Base-by-base conservation (phyloP, 2,329 filamentous ascomycete genomes). In the Botrytis pseudocinerea region DNA sequence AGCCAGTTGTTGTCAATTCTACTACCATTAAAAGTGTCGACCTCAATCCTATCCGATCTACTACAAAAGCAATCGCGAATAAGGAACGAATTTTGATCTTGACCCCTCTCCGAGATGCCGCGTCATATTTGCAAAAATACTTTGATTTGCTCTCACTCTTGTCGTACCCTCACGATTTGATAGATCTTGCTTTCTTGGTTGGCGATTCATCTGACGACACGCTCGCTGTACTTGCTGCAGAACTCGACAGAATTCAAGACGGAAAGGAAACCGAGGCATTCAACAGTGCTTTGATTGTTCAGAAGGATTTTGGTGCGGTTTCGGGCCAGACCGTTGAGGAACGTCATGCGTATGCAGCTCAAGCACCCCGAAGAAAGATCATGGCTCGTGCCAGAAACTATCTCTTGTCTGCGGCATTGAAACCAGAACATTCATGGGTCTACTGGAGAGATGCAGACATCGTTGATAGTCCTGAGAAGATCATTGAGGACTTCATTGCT, bases 381-480 rank as follows among this genome's bases (percentile, higher is more conserved):
- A 95, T 99, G 89, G 96, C 92, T 63, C 90, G 88, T 77, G 96
- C 96, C 42, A 90, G 96, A 78, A 99, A 99, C 82, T 99, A 97
- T 82, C 87, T 99, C 32, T 88, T 99, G 2, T 89, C 90, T 46
- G 87, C 93, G 0, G 92, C 96, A 4, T 82, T 99, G 79, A 97
- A 97, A 85, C 90, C 94, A 0, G 94, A 98, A 75, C 96, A 99
- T 82, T 95, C 94, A 14, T 99, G 96, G 96, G 95, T 98, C 14
- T 98, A 98, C 83, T 99, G 96, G 96, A 90, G 96, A 74, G 96
- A 99, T 82, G 95, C 97, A 68, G 96, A 99, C 82, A 98, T 99
- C 78, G 90, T 93, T 64, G 95, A 99, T 80, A 97, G 92, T 81
- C 94, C 95, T 2, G 87, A 88, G 76, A 91, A 89, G 80, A 97